Evolutionary conservation across 225 moss, liverwort and hornwort species (phyloP), one percentile per base, ranked within the genome.

Genomic region (Pseudoscleropodium purum): DNA sequence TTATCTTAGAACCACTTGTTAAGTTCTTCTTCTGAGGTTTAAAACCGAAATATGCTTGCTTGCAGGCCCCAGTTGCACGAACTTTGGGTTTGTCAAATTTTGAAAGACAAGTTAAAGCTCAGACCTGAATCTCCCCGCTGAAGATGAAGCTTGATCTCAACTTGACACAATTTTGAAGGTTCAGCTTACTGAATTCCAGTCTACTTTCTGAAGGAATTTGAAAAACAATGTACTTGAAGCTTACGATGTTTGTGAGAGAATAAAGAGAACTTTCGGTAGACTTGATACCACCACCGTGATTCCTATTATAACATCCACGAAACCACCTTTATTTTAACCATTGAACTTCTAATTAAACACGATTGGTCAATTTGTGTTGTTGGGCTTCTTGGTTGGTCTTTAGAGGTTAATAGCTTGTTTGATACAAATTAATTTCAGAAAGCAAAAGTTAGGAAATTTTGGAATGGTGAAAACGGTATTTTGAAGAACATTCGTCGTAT

Each of bases 61-160:
- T 88, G 90, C 90, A 90, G 77, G 85, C 85, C 74, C 88, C 85
- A 85, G 87, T 69, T 90, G 66, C 67, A 81, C 87, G 67, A 37
- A 49, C 39, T 65, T 84, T n/a, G 70, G 70, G 52, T 86, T 91
- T 83, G 78, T 59, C 65, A 81, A 64, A 60, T 84, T 86, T 84
- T 52, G 43, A 90, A 81, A 74, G 79, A 79, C 54, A 45, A 79
- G 31, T 83, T 64, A 65, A 87, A 61, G 73, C n/a, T 81, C 82
- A 68, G 39, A 75, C 49, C 61, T 75, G 51, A 87, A 67, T 78
- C 57, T 75, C 63, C 77, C 57, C 9, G 87, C 56, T 88, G 72
- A 89, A 77, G 83, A 63, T 86, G 86, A 86, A 33, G 63, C 47
- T 78, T 89, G 78, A 86, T 82, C 24, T 54, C 67, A 60, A 65